Evolutionary conservation across 768 basidiomycete genomes (phyloP), one percentile per base, ranked within the genome.

Genomic region (Hydnum rufescens): DNA sequence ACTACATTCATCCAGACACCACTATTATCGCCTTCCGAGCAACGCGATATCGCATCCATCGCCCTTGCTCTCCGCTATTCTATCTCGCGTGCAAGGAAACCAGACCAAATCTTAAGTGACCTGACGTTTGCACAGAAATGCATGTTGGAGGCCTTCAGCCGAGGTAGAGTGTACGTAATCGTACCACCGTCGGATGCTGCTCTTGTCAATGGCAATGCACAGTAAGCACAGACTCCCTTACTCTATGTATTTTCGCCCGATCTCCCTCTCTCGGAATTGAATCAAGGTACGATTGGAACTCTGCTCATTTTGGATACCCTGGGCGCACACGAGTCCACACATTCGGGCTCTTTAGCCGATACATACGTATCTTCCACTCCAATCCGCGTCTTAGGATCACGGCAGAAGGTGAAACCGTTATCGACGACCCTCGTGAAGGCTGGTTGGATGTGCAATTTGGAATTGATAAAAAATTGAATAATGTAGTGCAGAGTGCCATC

Each of bases 201-300:
- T 23, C 34, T 31, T 6, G 34, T 56, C 22, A 56, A 56, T 28
- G 48, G 55, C 26, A 56, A 55, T 29, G 47, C 32, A 16, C 5
- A 51, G 55, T 56, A 30, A 34, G 54, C 19, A 5, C 49, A 31
- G 6, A 30, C 31, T 31, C 31, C 30, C 49, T 18, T 39, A 39
- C 22, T 39, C 36, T 39, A 39, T 1, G 22, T 39, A 39, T 39
- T 13, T 39, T 39, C 36, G 36, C 22, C 36, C 36, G 13, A 22
- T 13, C 36, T 39, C 22, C n/a, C n/a, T n/a, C n/a, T n/a, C n/a
- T n/a, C n/a, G n/a, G n/a, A n/a, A n/a, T n/a, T 22, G 36, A 3
- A 44, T 19, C n/a, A n/a, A 56, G 55, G 4, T 36, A 34, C 49
- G 54, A 56, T 26, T 56, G 55, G 48, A 56, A 55, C 44, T 55